Conservation (phyloP, 1,284 basidiomycete species). For the Sporisorium exsertum region DNA sequence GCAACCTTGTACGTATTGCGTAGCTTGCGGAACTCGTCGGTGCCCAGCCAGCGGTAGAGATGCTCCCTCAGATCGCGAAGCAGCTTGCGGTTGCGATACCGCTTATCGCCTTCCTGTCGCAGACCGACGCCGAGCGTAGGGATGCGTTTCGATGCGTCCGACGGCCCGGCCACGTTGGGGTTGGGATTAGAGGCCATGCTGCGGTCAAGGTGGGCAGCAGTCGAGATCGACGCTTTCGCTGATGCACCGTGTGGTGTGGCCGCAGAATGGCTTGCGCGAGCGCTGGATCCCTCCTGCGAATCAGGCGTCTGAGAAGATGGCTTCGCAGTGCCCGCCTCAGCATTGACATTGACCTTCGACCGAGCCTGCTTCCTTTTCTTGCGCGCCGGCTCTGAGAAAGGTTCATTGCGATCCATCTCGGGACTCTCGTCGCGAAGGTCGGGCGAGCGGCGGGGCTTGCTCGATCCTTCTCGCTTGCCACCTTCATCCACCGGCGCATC, state of each 20-base stretch:
- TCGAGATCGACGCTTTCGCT: background rate
- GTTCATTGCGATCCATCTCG: conserved; percentile 17
- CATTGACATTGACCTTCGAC: conserved; percentile 9
- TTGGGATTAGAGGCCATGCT: conserved; percentile 10
- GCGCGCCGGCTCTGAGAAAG: conserved; percentile 29
- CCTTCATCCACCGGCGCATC: conserved; percentile 21
- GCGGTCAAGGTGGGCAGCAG: conserved; percentile 6
- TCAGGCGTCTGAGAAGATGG: conserved; percentile 4
- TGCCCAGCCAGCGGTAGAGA: conserved; percentile 56
- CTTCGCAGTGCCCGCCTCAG: conserved; percentile 15
- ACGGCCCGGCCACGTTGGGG: conserved; percentile 14
- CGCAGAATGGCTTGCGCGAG: conserved; percentile 6
- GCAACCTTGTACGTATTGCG: conserved; percentile 50
- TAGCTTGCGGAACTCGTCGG: conserved; percentile 56
- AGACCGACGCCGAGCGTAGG: conserved; percentile 50
- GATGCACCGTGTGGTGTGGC: conserved; percentile 6
- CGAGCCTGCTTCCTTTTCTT: conserved; percentile 48
- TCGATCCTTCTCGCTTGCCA: conserved; percentile 9
- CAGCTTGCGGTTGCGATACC: conserved; percentile 56
- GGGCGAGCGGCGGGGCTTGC: conserved; percentile 13
- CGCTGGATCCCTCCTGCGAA: background rate
- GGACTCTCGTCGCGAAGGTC: conserved; percentile 20
- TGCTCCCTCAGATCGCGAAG: conserved; percentile 54
- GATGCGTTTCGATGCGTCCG: conserved; percentile 30
- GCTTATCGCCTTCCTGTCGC: conserved; percentile 53